Conservation (phyloP, 768 basidiomycete genomes). For the Ephemerocybe angulata region DNA sequence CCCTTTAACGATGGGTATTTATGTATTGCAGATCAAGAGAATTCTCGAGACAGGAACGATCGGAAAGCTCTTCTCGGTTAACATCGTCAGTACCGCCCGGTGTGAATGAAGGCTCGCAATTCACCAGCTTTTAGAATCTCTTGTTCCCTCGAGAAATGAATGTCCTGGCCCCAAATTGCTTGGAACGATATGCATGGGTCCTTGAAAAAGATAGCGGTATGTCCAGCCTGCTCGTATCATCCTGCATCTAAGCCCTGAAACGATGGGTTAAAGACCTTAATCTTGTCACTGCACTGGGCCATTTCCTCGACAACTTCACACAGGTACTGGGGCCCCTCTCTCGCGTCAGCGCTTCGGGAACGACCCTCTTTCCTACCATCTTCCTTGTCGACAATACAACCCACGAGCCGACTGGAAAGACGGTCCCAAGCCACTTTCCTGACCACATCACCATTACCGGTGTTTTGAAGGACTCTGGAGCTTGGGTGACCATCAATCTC, state of each 20-base stretch:
- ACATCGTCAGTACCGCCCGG: background rate
- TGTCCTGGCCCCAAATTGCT: background rate
- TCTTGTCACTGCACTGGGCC: slow-evolving; percentile 6
- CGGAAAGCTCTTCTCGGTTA: slow-evolving; percentile 23
- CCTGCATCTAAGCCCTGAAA: no score
- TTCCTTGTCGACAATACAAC: slow-evolving; percentile 7
- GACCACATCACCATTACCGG: slow-evolving; percentile 12
- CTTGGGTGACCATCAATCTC: slow-evolving; percentile 1
- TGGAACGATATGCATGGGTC: background rate
- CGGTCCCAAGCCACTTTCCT: background rate
- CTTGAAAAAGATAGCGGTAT: background rate
- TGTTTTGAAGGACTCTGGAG: slow-evolving; percentile 5
- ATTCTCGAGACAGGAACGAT: slow-evolving; percentile 26
- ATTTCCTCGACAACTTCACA: slow-evolving; percentile 11
- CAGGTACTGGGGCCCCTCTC: slow-evolving; percentile 10
- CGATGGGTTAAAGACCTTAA: no score
- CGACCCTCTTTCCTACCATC: slow-evolving; percentile 5
- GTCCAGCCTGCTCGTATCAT: background rate
- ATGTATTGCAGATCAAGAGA: slow-evolving; percentile 19
- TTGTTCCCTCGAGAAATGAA: slow-evolving; percentile 1
- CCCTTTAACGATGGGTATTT: no score
- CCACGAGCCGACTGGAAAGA: slow-evolving; percentile 3
- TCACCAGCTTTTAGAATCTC: no score
- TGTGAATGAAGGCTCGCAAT: no score
- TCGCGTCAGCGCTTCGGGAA: slow-evolving; percentile 5